phyloP scores from a whole-genome alignment of 257 asterid species.

The Solanum dulcamara region DNA sequence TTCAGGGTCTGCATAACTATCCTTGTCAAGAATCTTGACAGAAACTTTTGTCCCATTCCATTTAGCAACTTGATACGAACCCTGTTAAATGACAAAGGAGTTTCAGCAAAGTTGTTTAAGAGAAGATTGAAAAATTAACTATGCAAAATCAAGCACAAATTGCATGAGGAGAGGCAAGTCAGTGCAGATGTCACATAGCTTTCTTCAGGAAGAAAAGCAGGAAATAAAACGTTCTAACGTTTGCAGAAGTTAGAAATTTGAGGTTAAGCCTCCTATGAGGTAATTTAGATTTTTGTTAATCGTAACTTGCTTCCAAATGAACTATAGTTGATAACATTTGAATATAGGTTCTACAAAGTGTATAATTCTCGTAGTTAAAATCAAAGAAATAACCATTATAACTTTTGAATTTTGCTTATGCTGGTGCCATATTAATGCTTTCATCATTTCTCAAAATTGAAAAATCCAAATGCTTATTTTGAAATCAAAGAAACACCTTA shows the following conservation, averaged over 20 bases:
- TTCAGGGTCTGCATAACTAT: slow-evolving; percentile 64
- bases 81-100: slow-evolving; percentile 31
- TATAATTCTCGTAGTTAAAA: neutral
- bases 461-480: neutral
- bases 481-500: slow-evolving; percentile 11
- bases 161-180: neutral
- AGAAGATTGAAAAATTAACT: neutral
- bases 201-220: neutral
- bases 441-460: neutral
- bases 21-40: slow-evolving; percentile 93
- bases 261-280: neutral
- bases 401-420: neutral
- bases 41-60: slow-evolving; percentile 99
- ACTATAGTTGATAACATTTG: neutral
- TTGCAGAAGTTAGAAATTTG: neutral
- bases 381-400: neutral
- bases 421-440: neutral
- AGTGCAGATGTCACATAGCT: neutral
- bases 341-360: neutral
- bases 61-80: slow-evolving; percentile 94
- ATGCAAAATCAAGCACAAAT: neutral
- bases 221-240: neutral
- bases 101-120: neutral
- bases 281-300: neutral
- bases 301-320: neutral